Base-by-base conservation (phyloP, 2,329 filamentous ascomycete species). In the Cadophora sp. region DNA sequence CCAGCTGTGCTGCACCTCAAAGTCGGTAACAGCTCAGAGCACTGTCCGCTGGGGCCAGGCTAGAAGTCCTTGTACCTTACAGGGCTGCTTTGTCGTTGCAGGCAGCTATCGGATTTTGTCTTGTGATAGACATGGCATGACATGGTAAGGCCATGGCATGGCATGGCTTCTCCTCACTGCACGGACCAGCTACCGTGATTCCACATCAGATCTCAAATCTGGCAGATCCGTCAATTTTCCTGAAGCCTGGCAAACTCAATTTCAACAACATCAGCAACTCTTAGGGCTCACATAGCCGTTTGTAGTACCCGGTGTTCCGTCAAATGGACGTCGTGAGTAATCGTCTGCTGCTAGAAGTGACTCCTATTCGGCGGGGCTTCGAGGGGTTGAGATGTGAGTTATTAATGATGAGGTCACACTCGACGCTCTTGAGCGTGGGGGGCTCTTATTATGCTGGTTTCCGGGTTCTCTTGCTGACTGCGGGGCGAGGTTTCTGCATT, bases 361-460 rank as follows among this genome's bases (percentile, higher is more conserved):
- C 61, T 62, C 37, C 62, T 62, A 71, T 68, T 69, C 61, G 69
- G 66, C 63, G 60, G 69, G 68, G 62, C 53, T 63, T 50, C 26
- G 48, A 56, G 58, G 65, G 31, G 56, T 59, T 59, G 56, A 53
- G 31, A 16, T 26, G 48, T 53, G 70, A 73, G 68, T 73, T 66
- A 72, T 70, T 73, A 72, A 72, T 75, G 71, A 75, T 74, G 72
- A 75, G 72, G 71, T 74, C 73, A 75, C 72, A 68, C 72, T 64
- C 63, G 64, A 53, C 62, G 59, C 34, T 65, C 64, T 58, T 67
- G 63, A 51, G 68, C 71, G 72, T 73, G 72, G 73, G 73, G 73
- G 73, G 70, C 69, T 69, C 27, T 50, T 69, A 56, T 62, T 43
- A 67, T 62, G 64, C 62, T 65, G 48, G 46, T 61, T 34, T 64